phyloP scores from a whole-genome alignment of 305 asterid genomes.

The Fraxinus dipetala region DNA sequence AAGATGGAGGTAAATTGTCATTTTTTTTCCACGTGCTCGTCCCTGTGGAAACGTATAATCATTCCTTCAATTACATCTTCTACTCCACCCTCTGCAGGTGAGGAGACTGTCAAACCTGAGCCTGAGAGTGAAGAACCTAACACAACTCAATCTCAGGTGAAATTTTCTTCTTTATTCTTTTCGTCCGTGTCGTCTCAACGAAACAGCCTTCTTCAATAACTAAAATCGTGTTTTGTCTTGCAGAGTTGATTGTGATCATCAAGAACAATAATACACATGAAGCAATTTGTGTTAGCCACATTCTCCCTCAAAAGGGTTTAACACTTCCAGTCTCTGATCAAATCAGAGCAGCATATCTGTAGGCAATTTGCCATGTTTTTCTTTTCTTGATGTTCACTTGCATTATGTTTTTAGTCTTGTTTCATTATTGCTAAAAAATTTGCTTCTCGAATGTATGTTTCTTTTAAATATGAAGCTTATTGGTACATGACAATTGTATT shows the following conservation, averaged over 20 bases:
- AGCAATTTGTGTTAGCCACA: neutral
- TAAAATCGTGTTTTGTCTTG: neutral
- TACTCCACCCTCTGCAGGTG: slow-evolving; percentile 22
- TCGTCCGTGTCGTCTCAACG: neutral
- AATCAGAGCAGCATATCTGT: neutral
- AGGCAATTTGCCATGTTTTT: neutral
- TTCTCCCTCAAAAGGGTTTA: neutral
- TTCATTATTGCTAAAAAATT: neutral
- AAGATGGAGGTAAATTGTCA: slow-evolving; percentile 49
- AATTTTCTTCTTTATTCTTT: neutral
- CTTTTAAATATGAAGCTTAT: neutral
- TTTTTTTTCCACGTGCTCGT: neutral
- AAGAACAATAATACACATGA: neutral
- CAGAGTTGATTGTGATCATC: neutral
- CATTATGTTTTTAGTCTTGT: neutral
- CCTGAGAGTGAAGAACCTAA: slow-evolving; percentile 25
- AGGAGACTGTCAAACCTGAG: slow-evolving; percentile 26
- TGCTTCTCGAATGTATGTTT: neutral
- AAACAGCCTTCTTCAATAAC: neutral
- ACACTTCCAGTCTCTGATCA: neutral
- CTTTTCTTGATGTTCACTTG: neutral
- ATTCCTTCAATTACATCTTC: neutral
- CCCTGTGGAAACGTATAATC: neutral
- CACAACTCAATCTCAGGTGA: slow-evolving; percentile 30
- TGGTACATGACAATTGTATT: neutral